Conservation (phyloP, 2,329 filamentous ascomycete species). For the Colletotrichum orchidophilum region DNA sequence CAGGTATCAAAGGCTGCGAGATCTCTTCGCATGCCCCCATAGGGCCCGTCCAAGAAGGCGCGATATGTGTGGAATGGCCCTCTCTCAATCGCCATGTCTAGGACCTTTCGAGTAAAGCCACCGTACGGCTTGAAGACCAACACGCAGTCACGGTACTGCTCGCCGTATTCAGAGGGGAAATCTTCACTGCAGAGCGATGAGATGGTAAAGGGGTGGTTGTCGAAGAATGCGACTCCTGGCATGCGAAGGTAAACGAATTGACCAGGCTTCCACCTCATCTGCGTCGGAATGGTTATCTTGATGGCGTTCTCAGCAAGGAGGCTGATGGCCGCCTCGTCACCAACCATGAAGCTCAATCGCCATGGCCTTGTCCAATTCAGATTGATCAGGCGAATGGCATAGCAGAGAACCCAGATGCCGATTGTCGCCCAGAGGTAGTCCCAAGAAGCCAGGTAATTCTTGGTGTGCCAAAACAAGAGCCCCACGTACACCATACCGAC, state of each 20-base stretch:
- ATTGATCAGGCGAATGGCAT: constrained; percentile 79
- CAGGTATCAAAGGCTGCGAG: constrained; percentile 94
- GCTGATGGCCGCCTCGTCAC: constrained; percentile 90
- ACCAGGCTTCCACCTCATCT: constrained; percentile 91
- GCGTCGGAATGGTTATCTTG: constrained; percentile 93
- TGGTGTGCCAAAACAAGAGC: constrained; percentile 94
- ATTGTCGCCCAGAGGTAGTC: constrained; percentile 85
- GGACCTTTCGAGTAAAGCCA: constrained; percentile 86
- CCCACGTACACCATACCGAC: constrained; percentile 83
- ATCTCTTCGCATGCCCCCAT: constrained; percentile 91
- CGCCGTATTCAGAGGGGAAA: constrained; percentile 90
- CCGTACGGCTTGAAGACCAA: constrained; percentile 92
- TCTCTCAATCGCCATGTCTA: constrained; percentile 84
- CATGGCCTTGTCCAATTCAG: constrained; percentile 90
- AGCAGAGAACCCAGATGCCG: constrained; percentile 81
- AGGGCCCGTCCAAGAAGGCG: constrained; percentile 92
- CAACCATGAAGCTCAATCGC: constrained; percentile 82
- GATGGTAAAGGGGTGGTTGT: constrained; percentile 96
- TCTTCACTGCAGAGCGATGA: constrained; percentile 92
- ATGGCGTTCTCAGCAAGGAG: constrained; percentile 93
- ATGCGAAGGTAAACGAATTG: constrained; percentile 96
- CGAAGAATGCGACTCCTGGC: constrained; percentile 88
- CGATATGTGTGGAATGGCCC: constrained; percentile 92
- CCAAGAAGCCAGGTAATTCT: constrained; percentile 93
- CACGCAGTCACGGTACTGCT: constrained; percentile 87